phyloP scores from a whole-genome alignment of 176 grass and related monocot species.

The Canna indica region DNA sequence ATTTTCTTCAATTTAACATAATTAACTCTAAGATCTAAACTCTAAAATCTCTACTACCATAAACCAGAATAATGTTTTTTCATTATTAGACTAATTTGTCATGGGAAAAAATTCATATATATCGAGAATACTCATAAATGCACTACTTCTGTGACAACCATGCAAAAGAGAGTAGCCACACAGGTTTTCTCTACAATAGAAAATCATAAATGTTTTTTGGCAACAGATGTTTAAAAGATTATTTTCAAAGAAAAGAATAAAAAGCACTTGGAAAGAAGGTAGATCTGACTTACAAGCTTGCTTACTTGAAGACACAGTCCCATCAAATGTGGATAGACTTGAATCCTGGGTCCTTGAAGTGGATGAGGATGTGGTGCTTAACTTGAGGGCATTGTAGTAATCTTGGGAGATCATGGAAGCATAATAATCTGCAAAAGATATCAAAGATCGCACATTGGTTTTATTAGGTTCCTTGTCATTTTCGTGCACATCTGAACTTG shows the following conservation, averaged over 20 bases:
- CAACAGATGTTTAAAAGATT: too few relatives aligned
- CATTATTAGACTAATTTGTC: too few relatives aligned
- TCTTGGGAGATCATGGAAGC: constrained; percentile 33
- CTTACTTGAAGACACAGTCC: constrained; percentile 22
- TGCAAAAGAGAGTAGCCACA: too few relatives aligned
- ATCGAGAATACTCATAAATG: too few relatives aligned
- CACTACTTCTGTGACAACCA: too few relatives aligned
- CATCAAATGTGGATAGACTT: neutral
- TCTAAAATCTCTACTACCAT: too few relatives aligned
- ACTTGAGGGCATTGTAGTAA: constrained; percentile 13
- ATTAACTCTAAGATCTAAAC: too few relatives aligned
- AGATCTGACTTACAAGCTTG: constrained; percentile 24
- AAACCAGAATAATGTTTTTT: too few relatives aligned
- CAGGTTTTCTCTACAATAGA: too few relatives aligned
- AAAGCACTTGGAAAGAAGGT: neutral
- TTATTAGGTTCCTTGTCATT: constrained; percentile 8
- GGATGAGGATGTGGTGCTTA: constrained; percentile 24
- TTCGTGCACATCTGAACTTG: constrained; percentile 25
- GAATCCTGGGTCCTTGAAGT: neutral
- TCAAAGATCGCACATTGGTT: constrained; percentile 13
- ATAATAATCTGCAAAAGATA: constrained; percentile 42
- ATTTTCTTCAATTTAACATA: too few relatives aligned
- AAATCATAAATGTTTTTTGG: too few relatives aligned
- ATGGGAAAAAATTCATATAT: too few relatives aligned
- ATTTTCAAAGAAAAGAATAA: neutral